Conservation (phyloP, 2,329 filamentous ascomycete species). For the Elsinoe batatas region DNA sequence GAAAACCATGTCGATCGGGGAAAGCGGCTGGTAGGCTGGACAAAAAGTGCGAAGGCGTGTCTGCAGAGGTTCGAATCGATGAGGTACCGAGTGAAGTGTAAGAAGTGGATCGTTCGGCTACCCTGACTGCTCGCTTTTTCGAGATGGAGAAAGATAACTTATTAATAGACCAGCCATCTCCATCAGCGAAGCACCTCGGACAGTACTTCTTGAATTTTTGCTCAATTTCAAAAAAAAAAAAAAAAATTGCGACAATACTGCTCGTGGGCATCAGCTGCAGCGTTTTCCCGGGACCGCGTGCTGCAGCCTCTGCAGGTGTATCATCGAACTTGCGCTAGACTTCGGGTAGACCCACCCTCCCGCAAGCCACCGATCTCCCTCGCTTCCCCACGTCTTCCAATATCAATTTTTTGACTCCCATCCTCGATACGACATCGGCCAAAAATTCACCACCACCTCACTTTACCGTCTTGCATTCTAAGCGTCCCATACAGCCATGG, state of each 20-base stretch:
- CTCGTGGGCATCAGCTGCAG: too few relatives aligned
- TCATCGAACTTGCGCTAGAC: too few relatives aligned
- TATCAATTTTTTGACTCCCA: constrained; percentile 5
- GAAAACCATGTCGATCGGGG: neutral
- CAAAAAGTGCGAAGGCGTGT: neutral
- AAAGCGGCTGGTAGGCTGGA: neutral
- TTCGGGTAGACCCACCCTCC: neutral
- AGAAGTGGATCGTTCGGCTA: constrained; percentile 2
- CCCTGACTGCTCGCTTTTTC: too few relatives aligned
- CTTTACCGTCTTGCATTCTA: neutral
- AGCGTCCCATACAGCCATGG: constrained; percentile 20
- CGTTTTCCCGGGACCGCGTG: too few relatives aligned
- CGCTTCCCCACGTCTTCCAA: constrained; percentile 7
- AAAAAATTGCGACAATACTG: too few relatives aligned
- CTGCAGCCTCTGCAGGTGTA: too few relatives aligned
- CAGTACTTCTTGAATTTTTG: too few relatives aligned
- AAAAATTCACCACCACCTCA: neutral
- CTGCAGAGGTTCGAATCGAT: neutral
- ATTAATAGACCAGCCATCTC: too few relatives aligned
- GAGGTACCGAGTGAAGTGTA: neutral
- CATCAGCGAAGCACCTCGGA: too few relatives aligned
- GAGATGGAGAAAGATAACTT: too few relatives aligned
- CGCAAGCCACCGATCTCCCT: neutral
- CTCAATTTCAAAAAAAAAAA: too few relatives aligned
- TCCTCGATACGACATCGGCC: neutral